phyloP scores from a whole-genome alignment of 805 yeast genomes.

The Metschnikowia vanudenii region DNA sequence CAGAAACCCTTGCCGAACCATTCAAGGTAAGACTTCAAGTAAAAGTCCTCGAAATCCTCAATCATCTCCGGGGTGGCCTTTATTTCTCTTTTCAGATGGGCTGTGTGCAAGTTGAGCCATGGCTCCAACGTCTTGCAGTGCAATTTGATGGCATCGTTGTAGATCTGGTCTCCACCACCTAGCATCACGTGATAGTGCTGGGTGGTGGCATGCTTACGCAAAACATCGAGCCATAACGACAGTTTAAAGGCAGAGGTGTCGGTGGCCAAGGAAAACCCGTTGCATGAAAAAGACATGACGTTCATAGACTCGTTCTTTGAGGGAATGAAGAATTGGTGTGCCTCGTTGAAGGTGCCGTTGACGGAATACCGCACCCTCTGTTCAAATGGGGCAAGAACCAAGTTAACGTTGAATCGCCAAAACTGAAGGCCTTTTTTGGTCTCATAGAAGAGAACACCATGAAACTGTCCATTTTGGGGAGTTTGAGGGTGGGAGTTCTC shows the following conservation, averaged over 20 bases:
- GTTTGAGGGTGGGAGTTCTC: constrained; percentile 8
- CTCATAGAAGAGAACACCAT: constrained; percentile 43
- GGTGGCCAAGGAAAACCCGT: constrained; percentile 79
- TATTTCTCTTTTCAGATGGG: constrained; percentile 40
- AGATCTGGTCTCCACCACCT: constrained; percentile 97
- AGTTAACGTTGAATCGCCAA: constrained; percentile 60
- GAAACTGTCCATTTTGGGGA: constrained; percentile 42
- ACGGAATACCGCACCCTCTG: constrained; percentile 64
- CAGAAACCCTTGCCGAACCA: constrained; percentile 94
- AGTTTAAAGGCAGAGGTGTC: constrained; percentile 68
- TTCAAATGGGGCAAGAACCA: constrained; percentile 49
- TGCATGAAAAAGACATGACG: constrained; percentile 80
- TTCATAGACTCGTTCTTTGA: constrained; percentile 67
- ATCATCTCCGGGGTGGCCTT: constrained; percentile 48
- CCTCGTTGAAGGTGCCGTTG: constrained; percentile 33
- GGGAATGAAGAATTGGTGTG: constrained; percentile 63
- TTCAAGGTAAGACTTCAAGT: constrained; percentile 67
- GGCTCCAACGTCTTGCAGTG: constrained; percentile 51
- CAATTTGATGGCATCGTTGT: constrained; percentile 75
- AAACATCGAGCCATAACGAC: constrained; percentile 83
- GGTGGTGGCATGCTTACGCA: constrained; percentile 54
- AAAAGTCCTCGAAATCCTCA: constrained; percentile 60
- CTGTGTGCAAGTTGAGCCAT: constrained; percentile 61
- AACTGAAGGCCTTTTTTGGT: constrained; percentile 52
- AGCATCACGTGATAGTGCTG: constrained; percentile 86